These are phyloP conservation scores for Trametes cinnabarina DNA, from an alignment of 768 basidiomycete genomes.

Conservation along the genomic window DNA sequence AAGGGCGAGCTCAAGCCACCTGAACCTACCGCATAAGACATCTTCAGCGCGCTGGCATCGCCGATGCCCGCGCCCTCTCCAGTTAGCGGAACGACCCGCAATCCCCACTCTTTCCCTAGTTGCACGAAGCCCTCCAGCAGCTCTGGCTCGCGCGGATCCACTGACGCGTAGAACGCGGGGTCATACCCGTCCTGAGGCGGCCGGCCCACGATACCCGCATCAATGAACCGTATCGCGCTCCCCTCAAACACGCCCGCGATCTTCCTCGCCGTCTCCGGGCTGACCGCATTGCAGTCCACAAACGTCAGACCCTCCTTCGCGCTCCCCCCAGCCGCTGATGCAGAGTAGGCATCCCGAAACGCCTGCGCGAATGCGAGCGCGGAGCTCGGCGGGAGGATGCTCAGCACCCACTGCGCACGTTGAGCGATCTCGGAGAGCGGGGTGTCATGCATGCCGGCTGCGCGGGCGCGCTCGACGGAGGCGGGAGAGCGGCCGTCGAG, in stretches of 20 bases:
- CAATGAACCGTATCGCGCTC: constrained; percentile 44
- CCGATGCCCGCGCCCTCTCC: constrained; percentile 51
- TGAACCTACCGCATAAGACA: constrained; percentile 56
- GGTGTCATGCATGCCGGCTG: constrained; percentile 49
- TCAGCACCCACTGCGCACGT: constrained; percentile 47
- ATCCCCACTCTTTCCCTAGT: constrained; percentile 40
- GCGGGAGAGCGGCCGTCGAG: constrained; percentile 52
- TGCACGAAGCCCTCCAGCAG: constrained; percentile 40
- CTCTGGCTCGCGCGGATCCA: constrained; percentile 31
- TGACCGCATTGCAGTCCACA: constrained; percentile 60
- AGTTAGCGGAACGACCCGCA: constrained; percentile 44
- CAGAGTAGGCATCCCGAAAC: constrained; percentile 35
- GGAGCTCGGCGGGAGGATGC: constrained; percentile 58
- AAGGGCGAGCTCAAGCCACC: too few species aligned
- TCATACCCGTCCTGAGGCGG: constrained; percentile 49
- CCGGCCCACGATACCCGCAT: constrained; percentile 56
- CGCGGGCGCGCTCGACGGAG: constrained; percentile 47
- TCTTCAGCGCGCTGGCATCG: constrained; percentile 61
- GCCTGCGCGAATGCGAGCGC: constrained; percentile 44
- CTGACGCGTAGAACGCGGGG: constrained; percentile 57
- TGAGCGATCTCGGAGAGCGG: constrained; percentile 37
- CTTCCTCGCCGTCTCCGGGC: constrained; percentile 45
- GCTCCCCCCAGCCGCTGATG: neutral
- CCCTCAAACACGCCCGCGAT: constrained; percentile 47
- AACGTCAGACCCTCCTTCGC: constrained; percentile 30